These are phyloP conservation scores for Polygonum aviculare DNA, from an alignment of 148 eudicot species.

Conservation along the genomic window DNA sequence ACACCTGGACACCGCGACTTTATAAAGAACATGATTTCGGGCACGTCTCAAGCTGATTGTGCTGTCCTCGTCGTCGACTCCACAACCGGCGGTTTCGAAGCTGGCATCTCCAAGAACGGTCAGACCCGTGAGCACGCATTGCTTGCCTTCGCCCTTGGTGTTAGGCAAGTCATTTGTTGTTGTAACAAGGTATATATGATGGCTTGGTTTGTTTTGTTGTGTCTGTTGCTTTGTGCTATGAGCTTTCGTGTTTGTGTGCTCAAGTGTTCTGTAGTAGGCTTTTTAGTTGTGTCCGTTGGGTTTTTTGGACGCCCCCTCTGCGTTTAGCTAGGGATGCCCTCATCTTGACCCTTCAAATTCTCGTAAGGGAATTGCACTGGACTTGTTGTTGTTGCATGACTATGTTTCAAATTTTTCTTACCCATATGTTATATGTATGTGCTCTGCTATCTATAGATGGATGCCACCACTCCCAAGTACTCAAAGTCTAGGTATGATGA, in stretches of 20 bases:
- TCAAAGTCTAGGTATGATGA: conserved; percentile 8
- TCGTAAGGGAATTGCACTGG: no score
- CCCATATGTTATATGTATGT: neutral
- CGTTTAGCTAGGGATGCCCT: no score
- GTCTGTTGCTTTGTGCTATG: no score
- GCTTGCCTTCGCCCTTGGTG: conserved; percentile 57
- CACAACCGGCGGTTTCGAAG: conserved; percentile 57
- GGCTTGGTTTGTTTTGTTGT: no score
- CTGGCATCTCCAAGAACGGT: conserved; percentile 56
- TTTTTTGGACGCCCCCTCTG: no score
- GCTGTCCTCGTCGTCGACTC: conserved; percentile 49
- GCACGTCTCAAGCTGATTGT: conserved; percentile 58
- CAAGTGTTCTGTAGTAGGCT: no score
- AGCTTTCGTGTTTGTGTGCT: no score
- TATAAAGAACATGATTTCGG: conserved; percentile 56
- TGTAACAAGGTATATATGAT: conserved; percentile 37
- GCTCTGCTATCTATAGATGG: neutral
- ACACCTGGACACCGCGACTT: conserved; percentile 58
- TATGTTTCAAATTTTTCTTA: no score
- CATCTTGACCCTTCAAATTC: no score
- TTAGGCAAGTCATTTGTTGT: conserved; percentile 51
- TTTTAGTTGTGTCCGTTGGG: no score
- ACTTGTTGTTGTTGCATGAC: no score
- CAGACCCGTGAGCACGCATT: conserved; percentile 63
- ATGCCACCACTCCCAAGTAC: neutral